Evolutionary conservation across 306 rosid species (phyloP).

Genomic region (Malus sieversii): DNA sequence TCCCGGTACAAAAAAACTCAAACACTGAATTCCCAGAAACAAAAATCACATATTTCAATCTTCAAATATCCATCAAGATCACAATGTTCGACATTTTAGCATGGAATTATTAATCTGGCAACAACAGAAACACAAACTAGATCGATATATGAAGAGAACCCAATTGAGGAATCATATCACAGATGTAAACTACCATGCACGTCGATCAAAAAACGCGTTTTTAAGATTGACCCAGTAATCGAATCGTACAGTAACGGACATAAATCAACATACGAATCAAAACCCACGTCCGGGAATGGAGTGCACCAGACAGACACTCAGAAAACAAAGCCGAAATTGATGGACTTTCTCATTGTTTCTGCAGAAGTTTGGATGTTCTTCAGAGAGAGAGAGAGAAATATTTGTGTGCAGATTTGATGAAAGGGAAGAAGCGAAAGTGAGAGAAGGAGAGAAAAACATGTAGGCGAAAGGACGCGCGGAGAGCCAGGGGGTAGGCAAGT

Average conservation of each 20-base stretch:
- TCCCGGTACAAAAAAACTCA: conserved; percentile 15
- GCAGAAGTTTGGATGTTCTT: neutral
- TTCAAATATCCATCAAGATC: neutral
- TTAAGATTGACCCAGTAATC: conserved; percentile 16
- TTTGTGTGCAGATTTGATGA: neutral
- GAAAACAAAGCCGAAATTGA: conserved; percentile 19
- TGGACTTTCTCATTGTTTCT: conserved; percentile 11
- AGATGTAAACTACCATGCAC: conserved; percentile 17
- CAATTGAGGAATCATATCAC: conserved; percentile 10
- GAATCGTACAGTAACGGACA: conserved; percentile 4
- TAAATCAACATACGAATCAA: conserved; percentile 4
- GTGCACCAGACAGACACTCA: conserved; percentile 35
- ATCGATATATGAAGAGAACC: conserved; percentile 9
- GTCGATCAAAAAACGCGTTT: conserved; percentile 4
- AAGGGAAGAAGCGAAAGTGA: neutral
- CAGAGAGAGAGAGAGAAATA: conserved; percentile 2
- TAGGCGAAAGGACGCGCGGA: conserved; percentile 63
- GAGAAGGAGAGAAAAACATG: conserved; percentile 59
- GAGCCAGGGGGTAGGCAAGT: conserved; percentile 29
- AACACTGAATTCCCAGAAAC: conserved; percentile 21
- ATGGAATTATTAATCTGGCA: neutral
- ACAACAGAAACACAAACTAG: neutral
- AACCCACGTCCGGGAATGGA: conserved; percentile 13
- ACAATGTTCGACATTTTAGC: neutral
- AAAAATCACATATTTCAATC: neutral